Base-by-base conservation (phyloP, 768 basidiomycete genomes). In the Phaeotremella fagi region DNA sequence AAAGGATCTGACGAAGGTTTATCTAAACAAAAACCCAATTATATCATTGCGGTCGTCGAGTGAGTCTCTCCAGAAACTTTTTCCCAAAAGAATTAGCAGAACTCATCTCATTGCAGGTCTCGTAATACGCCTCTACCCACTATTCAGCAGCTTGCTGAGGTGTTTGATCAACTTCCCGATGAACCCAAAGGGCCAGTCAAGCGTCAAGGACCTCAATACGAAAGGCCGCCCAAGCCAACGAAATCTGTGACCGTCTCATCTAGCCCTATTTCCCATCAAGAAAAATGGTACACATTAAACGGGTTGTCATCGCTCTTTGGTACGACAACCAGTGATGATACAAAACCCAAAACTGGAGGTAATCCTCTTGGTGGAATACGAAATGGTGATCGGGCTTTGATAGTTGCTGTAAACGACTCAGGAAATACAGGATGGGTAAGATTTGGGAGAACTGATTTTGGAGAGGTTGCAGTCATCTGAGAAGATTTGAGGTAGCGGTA, bases 341-440 rank as follows among this genome's bases (percentile, higher is more conserved):
- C 29, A 15, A 2, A 53, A 44, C 47, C 47, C 22, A 44, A 49
- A 42, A 48, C 52, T 25, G 35, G 48, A 46, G 45, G 62, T 22
- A 85, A 91, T 61, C 86, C 89, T 0, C 92, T 94, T 66, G 80
- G 83, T 57, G 81, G 82, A 3, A 77, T 97, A 55, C 88, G 92
- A 61, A 81, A 82, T 25, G 94, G 94, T 0, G 87, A 85, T 70
- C 88, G 88, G 68, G 84, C 79, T 7, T 77, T 92, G 48, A 79
- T 97, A 28, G 81, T 98, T 44, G 92, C 91, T 1, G 88, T 82
- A 1, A 90, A 92, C 3, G 91, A 95, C 74, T 80, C 83, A 1
- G 90, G 92, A 7, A 89, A 81, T 58, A 85, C 85, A 37, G 86
- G 87, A 60, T 92, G 95, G 78, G 87, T 90, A 75, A 78, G 87